Evolutionary conservation across 768 basidiomycete species (phyloP).

Genomic region (Fistulinella prunicolor): DNA sequence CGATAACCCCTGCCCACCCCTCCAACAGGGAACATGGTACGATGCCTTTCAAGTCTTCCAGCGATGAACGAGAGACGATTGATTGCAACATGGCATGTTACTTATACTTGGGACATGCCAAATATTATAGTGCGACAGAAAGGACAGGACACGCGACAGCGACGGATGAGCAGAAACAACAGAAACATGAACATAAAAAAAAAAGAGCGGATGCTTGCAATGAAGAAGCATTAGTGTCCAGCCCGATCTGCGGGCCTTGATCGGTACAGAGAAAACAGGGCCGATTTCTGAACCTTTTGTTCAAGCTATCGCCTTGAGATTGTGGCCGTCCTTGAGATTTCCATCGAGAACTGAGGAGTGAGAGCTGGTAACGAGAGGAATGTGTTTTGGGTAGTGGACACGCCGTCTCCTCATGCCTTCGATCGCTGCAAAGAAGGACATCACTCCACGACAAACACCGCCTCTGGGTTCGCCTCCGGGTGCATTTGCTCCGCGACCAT

Average conservation of each 20-base stretch:
- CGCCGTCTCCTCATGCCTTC: constrained; percentile 18
- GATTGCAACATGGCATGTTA: no score
- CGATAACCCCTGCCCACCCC: no score
- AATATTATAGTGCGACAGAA: background rate
- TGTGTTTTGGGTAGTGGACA: constrained; percentile 4
- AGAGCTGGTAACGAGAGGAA: no score
- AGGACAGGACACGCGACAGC: constrained; percentile 6
- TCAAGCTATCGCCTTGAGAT: no score
- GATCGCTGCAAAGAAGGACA: constrained; percentile 1
- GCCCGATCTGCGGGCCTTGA: constrained; percentile 10
- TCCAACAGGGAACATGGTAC: no score
- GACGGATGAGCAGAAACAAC: background rate
- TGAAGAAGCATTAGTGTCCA: background rate
- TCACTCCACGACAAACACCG: constrained; percentile 11
- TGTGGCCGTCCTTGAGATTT: no score
- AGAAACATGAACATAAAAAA: no score
- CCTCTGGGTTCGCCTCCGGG: constrained; percentile 20
- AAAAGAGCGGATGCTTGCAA: background rate
- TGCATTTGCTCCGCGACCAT: background rate
- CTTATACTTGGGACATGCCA: no score
- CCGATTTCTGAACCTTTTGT: background rate
- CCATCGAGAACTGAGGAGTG: no score
- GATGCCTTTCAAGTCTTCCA: no score
- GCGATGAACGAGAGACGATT: no score
- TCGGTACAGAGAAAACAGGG: background rate